Percentiles rank a stretch among this genome's conserved stretches.
These are phyloP conservation scores for Phytophthora megakarya DNA, from an alignment of 352 stramenopile genomes.

Conservation along the genomic window DNA sequence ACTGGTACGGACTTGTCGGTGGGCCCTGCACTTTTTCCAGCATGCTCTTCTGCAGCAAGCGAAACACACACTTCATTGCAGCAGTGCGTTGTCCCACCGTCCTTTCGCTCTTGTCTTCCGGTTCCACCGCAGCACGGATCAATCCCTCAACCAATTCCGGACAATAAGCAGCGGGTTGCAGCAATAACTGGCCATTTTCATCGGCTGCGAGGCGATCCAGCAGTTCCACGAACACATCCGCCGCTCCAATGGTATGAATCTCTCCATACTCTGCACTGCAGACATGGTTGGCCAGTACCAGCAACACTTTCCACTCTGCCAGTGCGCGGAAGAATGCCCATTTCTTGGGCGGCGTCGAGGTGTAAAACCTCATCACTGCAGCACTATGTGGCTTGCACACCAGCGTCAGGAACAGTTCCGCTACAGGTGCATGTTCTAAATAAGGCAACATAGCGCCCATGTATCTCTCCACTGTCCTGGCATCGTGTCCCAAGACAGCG, in stretches of 20 bases:
- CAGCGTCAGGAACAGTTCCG: conserved; percentile 87
- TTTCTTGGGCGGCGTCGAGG: conserved; percentile 75
- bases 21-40: conserved; percentile 79
- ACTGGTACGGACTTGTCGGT: conserved; percentile 84
- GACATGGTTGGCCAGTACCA: conserved; percentile 84
- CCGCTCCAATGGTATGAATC: conserved; percentile 75
- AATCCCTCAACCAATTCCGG: conserved; percentile 84
- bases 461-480: conserved; percentile 69
- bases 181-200: conserved; percentile 87
- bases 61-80: conserved; percentile 85
- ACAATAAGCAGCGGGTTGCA: conserved; percentile 86
- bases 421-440: conserved; percentile 80
- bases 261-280: conserved; percentile 67
- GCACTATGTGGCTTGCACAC: conserved; percentile 87
- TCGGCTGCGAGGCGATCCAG: conserved; percentile 87
- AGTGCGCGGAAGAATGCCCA: conserved; percentile 88
- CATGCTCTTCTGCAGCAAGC: conserved; percentile 75
- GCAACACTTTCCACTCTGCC: conserved; percentile 88
- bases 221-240: conserved; percentile 90
- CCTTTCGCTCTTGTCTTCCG: conserved; percentile 36
- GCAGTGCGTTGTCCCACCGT: conserved; percentile 74
- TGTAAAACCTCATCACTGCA: conserved; percentile 70
- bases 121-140: conserved; percentile 61
- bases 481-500: conserved; percentile 73
- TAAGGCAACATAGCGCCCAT: conserved; percentile 87